Evolutionary conservation across 2,329 filamentous ascomycete species (phyloP).

Genomic region (Trichoderma brevicompactum): DNA sequence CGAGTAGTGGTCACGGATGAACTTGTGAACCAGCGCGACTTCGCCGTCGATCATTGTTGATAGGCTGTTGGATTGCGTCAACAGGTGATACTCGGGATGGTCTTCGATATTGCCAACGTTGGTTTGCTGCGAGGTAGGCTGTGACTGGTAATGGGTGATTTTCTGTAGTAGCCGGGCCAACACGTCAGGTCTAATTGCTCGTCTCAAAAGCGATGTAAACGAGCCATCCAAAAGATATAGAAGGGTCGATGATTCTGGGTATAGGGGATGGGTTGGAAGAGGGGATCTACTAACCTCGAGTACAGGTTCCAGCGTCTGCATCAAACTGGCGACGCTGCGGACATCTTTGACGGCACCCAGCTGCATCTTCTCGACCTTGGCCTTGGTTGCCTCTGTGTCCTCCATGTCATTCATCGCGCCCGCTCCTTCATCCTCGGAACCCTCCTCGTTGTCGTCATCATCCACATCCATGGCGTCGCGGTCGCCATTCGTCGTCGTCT

Average conservation of each 20-base stretch:
- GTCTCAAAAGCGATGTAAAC: constrained; percentile 62
- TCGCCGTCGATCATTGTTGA: constrained; percentile 94
- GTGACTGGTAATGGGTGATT: constrained; percentile 76
- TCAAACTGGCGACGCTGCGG: constrained; percentile 75
- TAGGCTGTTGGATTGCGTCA: constrained; percentile 85
- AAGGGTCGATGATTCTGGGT: constrained; percentile 32
- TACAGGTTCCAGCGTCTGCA: constrained; percentile 80
- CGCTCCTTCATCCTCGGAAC: constrained; percentile 64
- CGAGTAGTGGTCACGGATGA: constrained; percentile 94
- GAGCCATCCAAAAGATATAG: constrained; percentile 39
- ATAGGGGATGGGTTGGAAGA: constrained; percentile 32
- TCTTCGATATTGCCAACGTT: constrained; percentile 85
- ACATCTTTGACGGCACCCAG: constrained; percentile 75
- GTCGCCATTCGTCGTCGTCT: constrained; percentile 44
- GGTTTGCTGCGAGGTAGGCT: constrained; percentile 66
- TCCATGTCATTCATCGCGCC: constrained; percentile 56
- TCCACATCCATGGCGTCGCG: constrained; percentile 61
- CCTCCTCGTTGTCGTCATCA: constrained; percentile 49
- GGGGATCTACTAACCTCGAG: constrained; percentile 69
- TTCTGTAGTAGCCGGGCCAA: constrained; percentile 62
- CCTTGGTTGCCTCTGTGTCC: constrained; percentile 72
- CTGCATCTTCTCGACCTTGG: constrained; percentile 82
- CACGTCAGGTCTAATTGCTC: constrained; percentile 69
- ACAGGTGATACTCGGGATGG: constrained; percentile 85
- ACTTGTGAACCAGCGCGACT: constrained; percentile 92